Evolutionary conservation across 1,284 basidiomycete species (phyloP), one percentile per base, ranked within the genome.

Genomic region (Cryptococcus sp.): DNA sequence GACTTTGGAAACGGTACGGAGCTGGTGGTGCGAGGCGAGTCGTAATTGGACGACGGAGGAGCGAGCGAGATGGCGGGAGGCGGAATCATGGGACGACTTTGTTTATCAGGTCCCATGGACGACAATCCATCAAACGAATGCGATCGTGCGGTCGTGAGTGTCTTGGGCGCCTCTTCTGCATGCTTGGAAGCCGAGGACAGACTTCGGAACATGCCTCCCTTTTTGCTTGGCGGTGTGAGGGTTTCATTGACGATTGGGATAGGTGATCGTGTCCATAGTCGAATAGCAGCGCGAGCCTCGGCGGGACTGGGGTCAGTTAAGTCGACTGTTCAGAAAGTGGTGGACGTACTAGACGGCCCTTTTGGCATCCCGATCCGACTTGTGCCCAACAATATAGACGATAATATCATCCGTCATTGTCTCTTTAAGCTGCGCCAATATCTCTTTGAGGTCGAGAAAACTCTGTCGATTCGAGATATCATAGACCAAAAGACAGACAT

Each of bases 381-480:
- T 75, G 22, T 69, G 64, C 4, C 72, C 73, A 2, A 72, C 72
- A n/a, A 75, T 64, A 47, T 69, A 72, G 42, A 75, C 69, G 24
- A 73, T 60, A 42, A 70, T 71, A 55, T 75, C 73, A 51, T 67
- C 67, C 14, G 69, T 65, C 5, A 69, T 67, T 25, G 66, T 70
- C 51, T 59, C 53, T 11, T 59, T 58, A 32, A 75, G 54, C 54
- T 75, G 91, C 78, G 92, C 88, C 52, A 98, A 81, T 94, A 98
- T 48, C 87, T 87, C 57, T 86, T 82, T 57, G 97, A 84, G 73
- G 96, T 93, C 55, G 90, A 83, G 77, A 98, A n/a, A 94, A 45
- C 88, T 89, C 53, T 86, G 79, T 61, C 83, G 80, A 76, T 89
- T 90, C 23, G 68, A 59, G 21, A 67, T 62, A 54, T 75, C 73